Conservation (phyloP, 2,329 filamentous ascomycete genomes). For the Nigrospora oryzae region DNA sequence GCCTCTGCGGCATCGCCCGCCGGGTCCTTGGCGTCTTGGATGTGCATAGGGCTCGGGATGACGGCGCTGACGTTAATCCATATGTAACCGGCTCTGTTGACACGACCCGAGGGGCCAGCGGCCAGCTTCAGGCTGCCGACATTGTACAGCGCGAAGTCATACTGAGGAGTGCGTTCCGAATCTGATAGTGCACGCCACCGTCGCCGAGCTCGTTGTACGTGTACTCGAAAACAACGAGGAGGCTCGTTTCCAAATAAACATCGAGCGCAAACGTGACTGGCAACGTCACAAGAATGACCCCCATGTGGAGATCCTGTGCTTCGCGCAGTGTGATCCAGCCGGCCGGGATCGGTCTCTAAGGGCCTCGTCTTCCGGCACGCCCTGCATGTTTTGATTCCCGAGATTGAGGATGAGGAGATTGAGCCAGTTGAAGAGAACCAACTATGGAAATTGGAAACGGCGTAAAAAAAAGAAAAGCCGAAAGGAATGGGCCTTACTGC, state of each 20-base stretch:
- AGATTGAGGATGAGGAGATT: slow-evolving; percentile 4
- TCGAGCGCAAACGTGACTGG: not conserved
- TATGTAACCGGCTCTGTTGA: slow-evolving; percentile 2
- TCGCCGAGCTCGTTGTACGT: slow-evolving; percentile 16
- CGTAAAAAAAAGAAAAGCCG: not conserved
- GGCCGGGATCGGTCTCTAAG: slow-evolving; percentile 1
- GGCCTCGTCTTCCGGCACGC: slow-evolving; percentile 1
- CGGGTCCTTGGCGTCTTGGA: slow-evolving; percentile 28
- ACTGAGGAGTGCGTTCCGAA: slow-evolving; percentile 17
- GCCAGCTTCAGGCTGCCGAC: slow-evolving; percentile 12
- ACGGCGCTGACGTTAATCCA: slow-evolving; percentile 21
- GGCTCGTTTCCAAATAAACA: not conserved
- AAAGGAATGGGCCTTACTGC: not conserved
- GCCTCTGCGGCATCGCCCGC: slow-evolving; percentile 18
- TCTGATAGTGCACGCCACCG: slow-evolving; percentile 11
- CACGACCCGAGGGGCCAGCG: slow-evolving; percentile 3
- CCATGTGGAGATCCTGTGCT: not conserved
- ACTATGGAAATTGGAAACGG: not conserved
- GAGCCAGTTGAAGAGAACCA: slow-evolving; percentile 5
- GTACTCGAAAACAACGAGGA: slow-evolving; percentile 6
- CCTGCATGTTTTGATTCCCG: slow-evolving; percentile 4
- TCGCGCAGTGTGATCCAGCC: slow-evolving; percentile 2
- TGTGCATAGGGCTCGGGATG: slow-evolving; percentile 26
- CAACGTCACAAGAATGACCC: slow-evolving; percentile 1
- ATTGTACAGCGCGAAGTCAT: slow-evolving; percentile 15